Base-by-base conservation (phyloP, 257 asterid species). In the Jaltomata sinuosa region DNA sequence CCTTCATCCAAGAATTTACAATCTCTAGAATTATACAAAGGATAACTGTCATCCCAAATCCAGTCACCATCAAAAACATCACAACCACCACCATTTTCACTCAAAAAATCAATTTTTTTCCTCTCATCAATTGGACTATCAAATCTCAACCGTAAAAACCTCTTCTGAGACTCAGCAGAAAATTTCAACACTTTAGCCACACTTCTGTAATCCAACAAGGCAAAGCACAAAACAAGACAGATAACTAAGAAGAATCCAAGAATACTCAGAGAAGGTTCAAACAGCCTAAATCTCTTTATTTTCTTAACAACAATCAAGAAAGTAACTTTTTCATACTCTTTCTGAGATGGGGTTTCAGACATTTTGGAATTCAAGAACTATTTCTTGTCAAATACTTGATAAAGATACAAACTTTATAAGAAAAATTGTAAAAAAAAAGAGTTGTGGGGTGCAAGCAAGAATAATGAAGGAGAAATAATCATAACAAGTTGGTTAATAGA, bases 41-140 rank as follows among this genome's bases (percentile, higher is more conserved):
- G 99, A 83, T 96, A 96, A 38, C 87, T 88, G 59, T 93, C 97
- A 91, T 96, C 99, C 99, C 98, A 96, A 87, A 94, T 88, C 99
- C 99, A 96, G 89, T 96, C 98, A 86, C 99, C 98, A 81, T 91
- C 95, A 89, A 96, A 96, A 86, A 96, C 87, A 82, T 94, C 91
- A 90, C 98, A 96, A 82, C 88, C 90, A 86, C 92, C 88, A 42
- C 86, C 89, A 22, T 68, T 80, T 25, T 88, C 93, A 83, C 93
- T 91, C 88, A 94, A 87, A 87, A 91, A 94, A 80, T 92, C 98
- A 79, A 88, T 68, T 84, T 84, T 92, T 87, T 86, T 90, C 61
- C 81, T 61, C 36, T 82, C 82, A 82, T 3, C 85, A 69, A 64
- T 82, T 21, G 53, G 79, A 22, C 85, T 94, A 84, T 88, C 93